Conservation (phyloP, 257 asterid species). For the Petunia axillaris region DNA sequence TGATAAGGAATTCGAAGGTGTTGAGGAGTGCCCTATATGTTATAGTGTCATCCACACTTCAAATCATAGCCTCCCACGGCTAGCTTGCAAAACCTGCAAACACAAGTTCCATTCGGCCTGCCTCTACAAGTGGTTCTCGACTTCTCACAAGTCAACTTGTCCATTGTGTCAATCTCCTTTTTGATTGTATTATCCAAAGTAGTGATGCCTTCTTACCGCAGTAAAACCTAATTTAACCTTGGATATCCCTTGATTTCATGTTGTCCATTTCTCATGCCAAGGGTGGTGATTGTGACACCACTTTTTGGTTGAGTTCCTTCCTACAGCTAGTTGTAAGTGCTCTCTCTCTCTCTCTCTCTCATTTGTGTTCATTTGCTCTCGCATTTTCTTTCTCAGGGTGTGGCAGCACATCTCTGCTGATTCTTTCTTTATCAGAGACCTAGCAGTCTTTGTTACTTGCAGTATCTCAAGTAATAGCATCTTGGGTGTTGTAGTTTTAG, state of each 20-base stretch:
- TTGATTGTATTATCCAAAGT: constrained; percentile 38
- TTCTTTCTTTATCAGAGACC: neutral
- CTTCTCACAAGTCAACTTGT: constrained; percentile 96
- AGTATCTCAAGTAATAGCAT: neutral
- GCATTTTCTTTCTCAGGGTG: neutral
- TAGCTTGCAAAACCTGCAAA: constrained; percentile 98
- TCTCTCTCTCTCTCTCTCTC: neutral
- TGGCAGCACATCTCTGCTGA: neutral
- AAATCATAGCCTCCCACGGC: constrained; percentile 94
- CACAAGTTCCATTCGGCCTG: constrained; percentile 97
- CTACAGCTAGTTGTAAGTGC: constrained; percentile 15
- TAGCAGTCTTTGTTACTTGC: neutral
- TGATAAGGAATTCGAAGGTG: constrained; percentile 98
- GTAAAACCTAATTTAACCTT: neutral
- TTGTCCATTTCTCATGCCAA: neutral
- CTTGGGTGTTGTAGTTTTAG: neutral
- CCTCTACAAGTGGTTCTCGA: constrained; percentile 99
- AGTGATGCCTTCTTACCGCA: neutral
- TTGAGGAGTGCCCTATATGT: constrained; percentile 98
- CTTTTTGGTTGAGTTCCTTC: constrained; percentile 8
- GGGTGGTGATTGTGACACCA: constrained; percentile 1
- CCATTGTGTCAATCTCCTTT: constrained; percentile 99
- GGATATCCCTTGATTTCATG: constrained; percentile 4
- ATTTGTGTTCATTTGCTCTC: neutral
- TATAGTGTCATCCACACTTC: constrained; percentile 93